Percentiles rank a stretch among this genome's conserved stretches.
Conservation (phyloP, 2,329 filamentous ascomycete genomes). For the Sporothrix curviconia region DNA sequence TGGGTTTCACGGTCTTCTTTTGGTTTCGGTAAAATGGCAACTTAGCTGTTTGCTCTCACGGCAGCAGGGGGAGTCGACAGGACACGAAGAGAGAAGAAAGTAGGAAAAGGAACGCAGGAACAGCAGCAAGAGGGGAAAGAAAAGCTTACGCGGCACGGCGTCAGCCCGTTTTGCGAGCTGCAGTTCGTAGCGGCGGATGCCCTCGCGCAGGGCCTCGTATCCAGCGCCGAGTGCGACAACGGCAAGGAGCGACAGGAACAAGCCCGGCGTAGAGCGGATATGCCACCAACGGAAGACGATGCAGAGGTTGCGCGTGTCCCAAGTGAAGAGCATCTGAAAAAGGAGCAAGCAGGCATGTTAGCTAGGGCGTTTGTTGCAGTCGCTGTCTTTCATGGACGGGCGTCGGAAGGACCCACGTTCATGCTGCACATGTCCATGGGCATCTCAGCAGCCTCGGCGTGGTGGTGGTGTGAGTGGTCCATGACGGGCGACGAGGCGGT, state of each 20-base stretch:
- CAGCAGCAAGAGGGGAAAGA: not conserved
- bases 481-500: slow-evolving; percentile 25
- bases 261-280: slow-evolving; percentile 63
- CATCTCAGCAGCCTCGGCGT: slow-evolving; percentile 52
- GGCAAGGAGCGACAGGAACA: slow-evolving; percentile 74
- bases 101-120: not conserved
- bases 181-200: slow-evolving; percentile 69
- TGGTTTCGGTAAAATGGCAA: not conserved
- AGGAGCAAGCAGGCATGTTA: no score
- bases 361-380: no score
- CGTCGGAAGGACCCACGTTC: slow-evolving; percentile 63
- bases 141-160: slow-evolving; percentile 45
- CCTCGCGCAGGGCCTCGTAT: slow-evolving; percentile 81
- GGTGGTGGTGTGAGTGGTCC: slow-evolving; percentile 39
- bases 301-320: slow-evolving; percentile 88
- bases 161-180: slow-evolving; percentile 43
- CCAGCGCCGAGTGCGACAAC: slow-evolving; percentile 81
- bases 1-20: slow-evolving; percentile 5
- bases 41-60: slow-evolving; percentile 11
- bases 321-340: slow-evolving; percentile 91
- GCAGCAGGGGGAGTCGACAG: not conserved
- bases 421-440: slow-evolving; percentile 72
- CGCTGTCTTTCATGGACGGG: no score
- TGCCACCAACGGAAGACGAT: slow-evolving; percentile 94
- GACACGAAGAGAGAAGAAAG: not conserved